Conservation (phyloP, 345 rosid genomes). For the Camelina laxa region DNA sequence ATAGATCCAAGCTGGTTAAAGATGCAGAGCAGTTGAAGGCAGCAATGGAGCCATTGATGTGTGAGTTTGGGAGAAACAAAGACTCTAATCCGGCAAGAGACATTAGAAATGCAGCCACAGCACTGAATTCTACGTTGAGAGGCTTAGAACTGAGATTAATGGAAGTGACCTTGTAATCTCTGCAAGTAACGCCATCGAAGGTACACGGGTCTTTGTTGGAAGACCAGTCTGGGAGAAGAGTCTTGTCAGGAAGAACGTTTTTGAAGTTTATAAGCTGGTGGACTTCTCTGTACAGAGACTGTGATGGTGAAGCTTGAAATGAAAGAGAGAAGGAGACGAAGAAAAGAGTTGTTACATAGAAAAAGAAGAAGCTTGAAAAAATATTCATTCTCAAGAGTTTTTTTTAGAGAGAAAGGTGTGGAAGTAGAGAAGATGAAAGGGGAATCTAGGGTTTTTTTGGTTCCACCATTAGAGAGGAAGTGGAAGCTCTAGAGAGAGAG, state of each 20-base stretch:
- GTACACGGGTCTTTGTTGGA: slow-evolving; percentile 64
- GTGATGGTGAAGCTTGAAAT: slow-evolving; percentile 40
- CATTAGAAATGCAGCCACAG: slow-evolving; percentile 55
- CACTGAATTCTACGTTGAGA: slow-evolving; percentile 58
- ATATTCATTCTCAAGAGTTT: slow-evolving; percentile 32
- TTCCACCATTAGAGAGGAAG: slow-evolving; percentile 56
- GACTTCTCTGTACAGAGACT: slow-evolving; percentile 47
- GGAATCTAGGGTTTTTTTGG: slow-evolving; percentile 46
- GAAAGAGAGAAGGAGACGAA: slow-evolving; percentile 35
- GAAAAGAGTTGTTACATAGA: slow-evolving; percentile 30
- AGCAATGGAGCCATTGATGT: too few relatives aligned
- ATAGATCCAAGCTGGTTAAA: too few relatives aligned
- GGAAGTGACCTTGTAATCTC: slow-evolving; percentile 57
- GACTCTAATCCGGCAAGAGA: neutral
- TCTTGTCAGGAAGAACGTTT: slow-evolving; percentile 45
- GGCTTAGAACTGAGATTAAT: slow-evolving; percentile 53
- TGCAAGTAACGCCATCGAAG: slow-evolving; percentile 71
- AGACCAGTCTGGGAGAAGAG: slow-evolving; percentile 62
- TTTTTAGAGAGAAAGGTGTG: neutral
- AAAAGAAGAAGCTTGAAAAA: slow-evolving; percentile 38
- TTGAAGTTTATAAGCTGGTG: slow-evolving; percentile 71
- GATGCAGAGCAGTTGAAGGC: too few relatives aligned
- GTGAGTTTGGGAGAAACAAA: too few relatives aligned
- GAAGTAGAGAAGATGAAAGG: slow-evolving; percentile 14
- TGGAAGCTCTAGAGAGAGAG: slow-evolving; percentile 33